Evolutionary conservation across 495 filamentous ascomycete genomes (phyloP), one percentile per base, ranked within the genome.

Genomic region (Penicillium goetzii): DNA sequence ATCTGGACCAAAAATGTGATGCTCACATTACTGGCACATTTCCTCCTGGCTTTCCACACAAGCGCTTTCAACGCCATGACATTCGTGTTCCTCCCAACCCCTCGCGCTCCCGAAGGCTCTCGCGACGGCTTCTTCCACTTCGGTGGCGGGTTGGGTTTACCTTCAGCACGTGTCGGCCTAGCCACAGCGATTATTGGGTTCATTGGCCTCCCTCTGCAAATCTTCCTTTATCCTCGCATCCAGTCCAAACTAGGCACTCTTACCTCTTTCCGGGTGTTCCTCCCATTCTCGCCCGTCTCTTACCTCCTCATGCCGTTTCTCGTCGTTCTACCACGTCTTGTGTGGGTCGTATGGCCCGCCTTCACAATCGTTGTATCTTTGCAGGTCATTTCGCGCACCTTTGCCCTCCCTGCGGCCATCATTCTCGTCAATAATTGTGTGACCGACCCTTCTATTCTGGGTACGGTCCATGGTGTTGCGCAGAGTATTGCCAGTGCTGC

Each of bases 1-100:
- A 88, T 90, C 34, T 89, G 85, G 77, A 89, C 88, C 0, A 77
- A 76, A 17, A 87, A 88, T 49, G 81, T 92, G 8, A 61, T 88
- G 23, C 72, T 83, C 9, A 89, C 89, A 0, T 74, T 92, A 1
- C 67, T 90, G 36, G 80, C 83, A 4, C 88, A 92, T 36, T 85
- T 83, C 41, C 78, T 92, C 10, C 78, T 93, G 17, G 85, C 87
- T n/a, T 80, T 91, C 64, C 91, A 94, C 72, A 86, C 88, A 36
- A 85, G 87, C 38, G 87, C 90, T 9, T 94, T 91, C 80, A 90
- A 88, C 74, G 83, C 88, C 51, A 81, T 93, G 66, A 89, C 89
- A 50, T 90, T 89, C 54, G 82, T 90, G 26, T 91, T 90, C 70
- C 78, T 94, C 55, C 88, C 88, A 10, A 86, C 86, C 3, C 88